phyloP scores from a whole-genome alignment of 2,329 filamentous ascomycete genomes.

The Cordyceps pruinosa region DNA sequence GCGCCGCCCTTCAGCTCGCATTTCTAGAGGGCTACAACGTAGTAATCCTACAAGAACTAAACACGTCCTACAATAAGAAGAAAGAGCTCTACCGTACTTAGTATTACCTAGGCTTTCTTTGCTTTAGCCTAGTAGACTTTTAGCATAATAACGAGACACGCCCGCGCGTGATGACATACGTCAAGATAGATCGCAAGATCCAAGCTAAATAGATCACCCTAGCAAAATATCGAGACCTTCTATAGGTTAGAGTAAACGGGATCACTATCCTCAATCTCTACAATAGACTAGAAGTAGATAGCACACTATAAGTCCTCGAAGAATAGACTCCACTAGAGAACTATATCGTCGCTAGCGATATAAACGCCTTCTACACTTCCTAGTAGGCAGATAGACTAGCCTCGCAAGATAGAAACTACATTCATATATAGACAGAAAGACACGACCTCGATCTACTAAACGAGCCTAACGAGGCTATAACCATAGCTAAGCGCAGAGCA shows the following conservation, averaged over 20 bases:
- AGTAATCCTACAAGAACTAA: constrained; percentile 1
- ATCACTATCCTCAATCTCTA: not conserved
- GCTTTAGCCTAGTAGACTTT: not conserved
- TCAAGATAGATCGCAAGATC: not conserved
- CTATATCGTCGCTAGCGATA: not conserved
- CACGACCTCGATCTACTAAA: not conserved
- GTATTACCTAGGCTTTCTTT: constrained; percentile 1
- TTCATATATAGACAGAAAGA: not conserved
- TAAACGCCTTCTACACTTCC: not conserved
- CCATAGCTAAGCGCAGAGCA: not conserved
- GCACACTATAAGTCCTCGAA: not conserved
- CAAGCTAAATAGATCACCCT: not conserved
- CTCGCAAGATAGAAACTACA: not conserved
- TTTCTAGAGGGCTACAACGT: constrained; percentile 5
- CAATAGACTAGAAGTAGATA: not conserved
- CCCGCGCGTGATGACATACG: not conserved
- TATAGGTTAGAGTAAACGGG: not conserved
- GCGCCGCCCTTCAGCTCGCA: not conserved
- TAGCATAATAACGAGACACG: not conserved
- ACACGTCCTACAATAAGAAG: not conserved
- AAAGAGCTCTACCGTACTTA: not conserved
- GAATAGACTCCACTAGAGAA: not conserved
- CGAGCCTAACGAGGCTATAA: not conserved
- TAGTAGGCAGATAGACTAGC: not conserved
- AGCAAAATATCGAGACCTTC: not conserved